Base-by-base conservation (phyloP, 352 stramenopile genomes). In the Phytophthora foliorum region DNA sequence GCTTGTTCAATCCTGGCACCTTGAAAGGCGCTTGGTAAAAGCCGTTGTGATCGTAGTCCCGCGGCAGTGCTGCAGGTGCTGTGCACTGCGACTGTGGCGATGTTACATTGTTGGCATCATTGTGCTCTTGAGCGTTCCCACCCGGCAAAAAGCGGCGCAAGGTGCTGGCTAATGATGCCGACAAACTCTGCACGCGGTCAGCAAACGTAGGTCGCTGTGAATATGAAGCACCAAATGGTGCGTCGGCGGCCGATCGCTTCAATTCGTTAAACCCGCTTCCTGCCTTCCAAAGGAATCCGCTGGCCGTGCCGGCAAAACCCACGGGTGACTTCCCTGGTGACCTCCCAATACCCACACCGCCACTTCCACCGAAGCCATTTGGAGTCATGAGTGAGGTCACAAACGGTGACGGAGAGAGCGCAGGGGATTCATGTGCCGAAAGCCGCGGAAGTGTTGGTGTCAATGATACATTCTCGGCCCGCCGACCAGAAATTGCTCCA, bases 1-100 rank as follows among this genome's bases (percentile, higher is more conserved):
- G 56, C 2, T 72, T 75, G n/a, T 72, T 56, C 5, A 75, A 42
- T 16, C 51, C 55, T 4, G 68, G 68, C 2, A 68, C 55, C 32
- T 73, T 62, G 25, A 73, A 73, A 27, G 69, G 63, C 4, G 32
- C 19, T 11, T 55, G 31, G 55, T 88, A 90, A 41, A 88, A 90
- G 3, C 67, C 58, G 10, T 74, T 69, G 17, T 90, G 72, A 34
- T 90, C 79, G 49, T 77, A 88, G 4, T 63, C 69, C 2, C 75
- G 70, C 3, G 81, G 68, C 4, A 88, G 49, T 16, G 53, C 42
- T 22, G 75, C 67, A 10, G 81, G 81, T 24, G 77, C 71, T 16
- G 74, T 71, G 16, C 72, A 81, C 6, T 76, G 61, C 7, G 78
- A 90, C 42, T 80, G 68, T 6, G 81, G 81, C 9, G 81, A 90